These are phyloP conservation scores for Fusarium buharicum DNA, from an alignment of 2,329 filamentous ascomycete species.

Conservation along the genomic window DNA sequence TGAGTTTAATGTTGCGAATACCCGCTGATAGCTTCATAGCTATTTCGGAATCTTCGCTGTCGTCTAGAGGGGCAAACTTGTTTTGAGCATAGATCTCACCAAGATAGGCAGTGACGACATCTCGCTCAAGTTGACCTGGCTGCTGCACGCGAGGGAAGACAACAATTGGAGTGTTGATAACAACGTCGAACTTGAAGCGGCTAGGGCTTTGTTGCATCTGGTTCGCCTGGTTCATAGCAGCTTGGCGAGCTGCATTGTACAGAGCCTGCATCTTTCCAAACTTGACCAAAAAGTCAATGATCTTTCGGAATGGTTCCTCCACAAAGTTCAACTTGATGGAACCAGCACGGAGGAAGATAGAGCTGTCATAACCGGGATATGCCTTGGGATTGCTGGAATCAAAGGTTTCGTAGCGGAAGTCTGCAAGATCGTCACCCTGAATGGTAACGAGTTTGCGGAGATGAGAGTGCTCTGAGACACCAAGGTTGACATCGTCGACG, in stretches of 20 bases:
- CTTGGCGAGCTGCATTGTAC: slow-evolving; percentile 95
- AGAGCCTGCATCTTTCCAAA: slow-evolving; percentile 99
- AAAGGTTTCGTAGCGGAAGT: slow-evolving; percentile 98
- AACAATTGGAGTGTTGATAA: slow-evolving; percentile 94
- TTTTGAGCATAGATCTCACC: slow-evolving; percentile 98
- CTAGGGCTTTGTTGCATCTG: slow-evolving; percentile 91
- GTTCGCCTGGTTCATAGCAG: slow-evolving; percentile 90
- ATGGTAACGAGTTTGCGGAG: slow-evolving; percentile 92
- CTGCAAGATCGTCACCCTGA: slow-evolving; percentile 92
- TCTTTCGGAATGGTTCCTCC: slow-evolving; percentile 97
- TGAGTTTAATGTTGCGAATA: slow-evolving; percentile 90
- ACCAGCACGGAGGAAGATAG: slow-evolving; percentile 87
- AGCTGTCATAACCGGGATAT: slow-evolving; percentile 95
- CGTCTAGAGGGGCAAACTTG: slow-evolving; percentile 85
- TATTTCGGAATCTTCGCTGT: slow-evolving; percentile 75
- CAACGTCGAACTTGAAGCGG: slow-evolving; percentile 92
- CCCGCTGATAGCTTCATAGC: slow-evolving; percentile 92
- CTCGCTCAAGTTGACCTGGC: slow-evolving; percentile 75
- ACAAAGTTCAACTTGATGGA: slow-evolving; percentile 98
- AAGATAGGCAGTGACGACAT: slow-evolving; percentile 90
- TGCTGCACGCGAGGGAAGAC: slow-evolving; percentile 86
- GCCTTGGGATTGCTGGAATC: slow-evolving; percentile 74
- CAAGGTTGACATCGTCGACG: slow-evolving; percentile 92
- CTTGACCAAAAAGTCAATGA: slow-evolving; percentile 97
- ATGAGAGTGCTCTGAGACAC: slow-evolving; percentile 81